phyloP scores from a whole-genome alignment of 768 basidiomycete genomes.

The Russula compacta region DNA sequence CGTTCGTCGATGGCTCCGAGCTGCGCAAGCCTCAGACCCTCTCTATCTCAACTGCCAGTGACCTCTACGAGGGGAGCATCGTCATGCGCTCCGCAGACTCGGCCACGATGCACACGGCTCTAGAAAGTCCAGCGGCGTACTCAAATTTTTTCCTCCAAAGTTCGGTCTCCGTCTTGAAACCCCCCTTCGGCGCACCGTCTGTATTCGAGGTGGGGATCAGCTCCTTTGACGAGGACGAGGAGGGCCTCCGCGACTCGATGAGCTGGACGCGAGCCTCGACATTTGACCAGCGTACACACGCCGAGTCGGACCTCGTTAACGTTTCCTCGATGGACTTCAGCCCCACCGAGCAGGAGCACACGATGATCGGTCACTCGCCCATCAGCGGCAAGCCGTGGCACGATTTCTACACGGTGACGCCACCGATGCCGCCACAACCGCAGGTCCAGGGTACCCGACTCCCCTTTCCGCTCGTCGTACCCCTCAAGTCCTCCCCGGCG shows the following conservation, averaged over 20 bases:
- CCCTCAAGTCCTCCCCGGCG: conserved; percentile 22
- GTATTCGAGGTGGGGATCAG: conserved; percentile 20
- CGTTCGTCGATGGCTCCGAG: conserved; percentile 9
- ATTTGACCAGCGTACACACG: conserved; percentile 1
- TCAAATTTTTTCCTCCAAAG: conserved; percentile 13
- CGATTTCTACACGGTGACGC: conserved; percentile 6
- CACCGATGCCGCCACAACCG: not conserved
- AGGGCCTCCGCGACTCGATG: conserved; percentile 18
- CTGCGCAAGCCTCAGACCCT: conserved; percentile 6
- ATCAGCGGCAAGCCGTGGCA: conserved; percentile 9
- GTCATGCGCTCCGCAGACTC: conserved; percentile 19
- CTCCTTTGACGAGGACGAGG: conserved; percentile 17
- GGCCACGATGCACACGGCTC: conserved; percentile 19
- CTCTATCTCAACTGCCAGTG: conserved; percentile 12
- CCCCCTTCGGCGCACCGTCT: conserved; percentile 13
- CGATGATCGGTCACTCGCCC: conserved; percentile 10
- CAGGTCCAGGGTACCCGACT: conserved; percentile 4
- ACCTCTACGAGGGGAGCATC: conserved; percentile 16
- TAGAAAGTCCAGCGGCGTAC: conserved; percentile 15
- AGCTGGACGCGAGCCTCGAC: conserved; percentile 19
- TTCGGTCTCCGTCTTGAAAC: conserved; percentile 15
- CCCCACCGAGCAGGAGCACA: conserved; percentile 14
- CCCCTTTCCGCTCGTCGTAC: conserved; percentile 17
- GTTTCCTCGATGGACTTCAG: conserved; percentile 18
- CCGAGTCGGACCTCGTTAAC: conserved; percentile 11